Percentiles rank a stretch among this genome's conserved stretches.
Evolutionary conservation across 108 stramenopile species (phyloP).

Genomic region (Cyclostephanos invisitatus): DNA sequence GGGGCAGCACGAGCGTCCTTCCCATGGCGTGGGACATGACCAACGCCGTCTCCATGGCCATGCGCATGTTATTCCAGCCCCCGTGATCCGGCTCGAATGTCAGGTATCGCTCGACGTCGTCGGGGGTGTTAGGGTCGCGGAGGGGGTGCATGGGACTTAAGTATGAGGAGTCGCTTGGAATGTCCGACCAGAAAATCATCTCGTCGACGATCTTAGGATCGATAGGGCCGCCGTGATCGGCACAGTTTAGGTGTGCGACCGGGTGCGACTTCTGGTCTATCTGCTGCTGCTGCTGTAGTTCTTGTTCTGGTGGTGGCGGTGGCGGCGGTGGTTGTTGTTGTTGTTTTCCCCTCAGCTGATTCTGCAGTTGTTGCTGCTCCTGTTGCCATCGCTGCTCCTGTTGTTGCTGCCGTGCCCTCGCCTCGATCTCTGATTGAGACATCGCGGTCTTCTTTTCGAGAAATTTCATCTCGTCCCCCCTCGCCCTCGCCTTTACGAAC

Average conservation of each 20-base stretch:
- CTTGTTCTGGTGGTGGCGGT: no score
- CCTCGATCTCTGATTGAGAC: no score
- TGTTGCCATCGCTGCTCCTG: background rate
- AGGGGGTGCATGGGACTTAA: constrained; percentile 52
- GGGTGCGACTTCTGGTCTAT: constrained; percentile 24
- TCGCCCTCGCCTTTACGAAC: constrained; percentile 1
- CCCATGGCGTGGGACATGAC: constrained; percentile 89
- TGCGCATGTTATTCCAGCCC: constrained; percentile 49
- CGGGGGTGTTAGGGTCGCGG: constrained; percentile 21
- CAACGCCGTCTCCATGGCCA: constrained; percentile 80
- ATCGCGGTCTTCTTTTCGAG: background rate
- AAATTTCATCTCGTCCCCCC: background rate
- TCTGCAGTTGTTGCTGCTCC: background rate
- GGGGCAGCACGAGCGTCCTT: constrained; percentile 90
- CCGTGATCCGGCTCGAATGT: constrained; percentile 90
- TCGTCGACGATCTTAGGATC: constrained; percentile 50
- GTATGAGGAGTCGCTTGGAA: constrained; percentile 61
- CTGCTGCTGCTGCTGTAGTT: constrained; percentile 12
- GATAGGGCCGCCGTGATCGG: constrained; percentile 51
- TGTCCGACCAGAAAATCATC: constrained; percentile 88
- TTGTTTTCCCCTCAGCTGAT: no score
- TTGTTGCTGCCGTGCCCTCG: background rate
- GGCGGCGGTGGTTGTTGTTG: no score
- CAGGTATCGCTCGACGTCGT: constrained; percentile 55
- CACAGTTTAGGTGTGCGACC: constrained; percentile 46